Base-by-base conservation (phyloP, 768 basidiomycete species). In the Tricholoma bakamatsutake region DNA sequence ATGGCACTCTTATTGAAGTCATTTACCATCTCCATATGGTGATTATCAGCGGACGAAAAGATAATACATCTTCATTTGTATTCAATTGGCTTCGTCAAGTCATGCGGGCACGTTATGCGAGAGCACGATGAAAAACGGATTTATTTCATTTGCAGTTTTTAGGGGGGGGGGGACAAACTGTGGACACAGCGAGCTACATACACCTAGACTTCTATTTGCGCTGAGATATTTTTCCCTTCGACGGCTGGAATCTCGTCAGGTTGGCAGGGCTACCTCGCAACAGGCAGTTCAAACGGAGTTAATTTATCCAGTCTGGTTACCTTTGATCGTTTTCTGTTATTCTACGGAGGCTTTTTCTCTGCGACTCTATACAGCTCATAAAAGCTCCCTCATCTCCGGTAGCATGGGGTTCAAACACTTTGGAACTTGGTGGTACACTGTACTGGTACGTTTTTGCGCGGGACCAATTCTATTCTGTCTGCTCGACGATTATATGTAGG, bases 211-310 rank as follows among this genome's bases (percentile, higher is more conserved):
- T 37, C 35, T 31, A 15, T 37, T 37, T 24, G 21, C 21, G 21
- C 21, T 24, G 21, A 12, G 12, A 11, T 2, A 13, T 2, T 2
- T n/a, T n/a, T 37, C 13, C 13, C 13, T 5, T 46, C 13, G 30
- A 43, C 30, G 55, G 50, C 8, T 45, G 50, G 33, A 51, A 33
- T 17, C 51, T 56, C 42, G 17, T 56, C 9, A 39, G 51, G 4
- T 5, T 56, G 8, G 18, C 31, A 35, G 12, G n/a, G n/a, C 43
- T n/a, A 6, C 55, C 42, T 43, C 10, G n/a, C 8, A 21, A 43
- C 9, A n/a, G n/a, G n/a, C n/a, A 12, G 17, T 9, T 18, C 40
- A 21, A 10, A 31, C 28, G 46, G 46, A 30, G 30, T 31, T 48
- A 17, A 28, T 48, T n/a, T 9, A 10, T 48, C 17, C 31, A 48